A percentile compares a stretch with the other conserved stretches of the same genome.
phyloP scores from a whole-genome alignment of 805 yeast species.

The Kurtzmaniella fragi region DNA sequence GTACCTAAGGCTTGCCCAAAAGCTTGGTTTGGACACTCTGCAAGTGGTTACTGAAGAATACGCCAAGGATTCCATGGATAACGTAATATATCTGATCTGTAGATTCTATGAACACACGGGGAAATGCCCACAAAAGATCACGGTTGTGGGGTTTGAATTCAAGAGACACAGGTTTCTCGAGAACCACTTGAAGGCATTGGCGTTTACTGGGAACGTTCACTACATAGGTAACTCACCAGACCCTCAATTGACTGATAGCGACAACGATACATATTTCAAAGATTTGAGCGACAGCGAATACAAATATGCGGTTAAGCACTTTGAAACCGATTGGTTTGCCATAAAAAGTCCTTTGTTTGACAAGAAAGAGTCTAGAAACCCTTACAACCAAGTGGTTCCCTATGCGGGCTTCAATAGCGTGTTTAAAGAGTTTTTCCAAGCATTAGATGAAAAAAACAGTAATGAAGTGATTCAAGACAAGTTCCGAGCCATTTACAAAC shows the following conservation, averaged over 20 bases:
- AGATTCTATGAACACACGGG: conserved; percentile 45
- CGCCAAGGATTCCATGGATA: conserved; percentile 79
- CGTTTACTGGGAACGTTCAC: conserved; percentile 31
- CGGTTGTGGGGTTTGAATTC: conserved; percentile 72
- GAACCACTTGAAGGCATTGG: conserved; percentile 48
- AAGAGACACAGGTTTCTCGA: conserved; percentile 56
- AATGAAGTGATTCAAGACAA: conserved; percentile 5
- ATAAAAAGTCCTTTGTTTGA: conserved; percentile 33
- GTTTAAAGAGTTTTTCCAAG: conserved; percentile 12
- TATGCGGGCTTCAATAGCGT: conserved; percentile 25
- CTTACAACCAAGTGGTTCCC: conserved; percentile 40
- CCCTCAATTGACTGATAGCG: conserved; percentile 24
- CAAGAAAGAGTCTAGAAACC: conserved; percentile 56
- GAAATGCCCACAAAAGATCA: conserved; percentile 46
- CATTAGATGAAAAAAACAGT: conserved; percentile 6
- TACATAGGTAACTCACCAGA: conserved; percentile 59
- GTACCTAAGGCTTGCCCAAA: conserved; percentile 43
- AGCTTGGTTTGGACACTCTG: conserved; percentile 14
- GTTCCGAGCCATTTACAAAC: background rate
- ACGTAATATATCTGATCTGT: conserved; percentile 56
- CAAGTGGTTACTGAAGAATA: conserved; percentile 56
- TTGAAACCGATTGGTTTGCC: conserved; percentile 57
- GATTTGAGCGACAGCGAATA: conserved; percentile 47
- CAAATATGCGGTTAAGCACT: conserved; percentile 48
- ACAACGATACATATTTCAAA: conserved; percentile 35